These are phyloP conservation scores for Blastobotrys ciferrii DNA, from an alignment of 1,139 yeast species.

Conservation along the genomic window DNA sequence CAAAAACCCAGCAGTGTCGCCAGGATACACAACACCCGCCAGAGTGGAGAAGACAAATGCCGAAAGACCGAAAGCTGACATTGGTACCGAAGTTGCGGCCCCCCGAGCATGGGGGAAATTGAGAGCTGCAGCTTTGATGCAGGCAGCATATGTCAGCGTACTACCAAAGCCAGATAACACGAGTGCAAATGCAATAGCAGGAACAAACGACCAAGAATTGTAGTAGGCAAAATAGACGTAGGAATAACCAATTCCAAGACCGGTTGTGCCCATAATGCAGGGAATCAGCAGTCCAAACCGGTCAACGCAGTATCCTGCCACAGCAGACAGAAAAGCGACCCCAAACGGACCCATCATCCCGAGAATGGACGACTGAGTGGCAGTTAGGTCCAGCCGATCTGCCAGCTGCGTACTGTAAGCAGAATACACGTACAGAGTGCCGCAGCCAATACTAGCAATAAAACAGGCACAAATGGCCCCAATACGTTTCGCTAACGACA, in stretches of 20 bases:
- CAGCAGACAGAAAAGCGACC: conserved; percentile 54
- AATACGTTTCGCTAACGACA: conserved; percentile 15
- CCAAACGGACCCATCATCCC: conserved; percentile 59
- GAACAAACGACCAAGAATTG: conserved; percentile 23
- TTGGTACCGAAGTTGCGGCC: conserved; percentile 38
- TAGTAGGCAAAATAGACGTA: conserved; percentile 29
- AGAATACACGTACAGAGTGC: conserved; percentile 57
- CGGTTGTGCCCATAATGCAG: conserved; percentile 34
- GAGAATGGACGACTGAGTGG: conserved; percentile 52
- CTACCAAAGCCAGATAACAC: conserved; percentile 35
- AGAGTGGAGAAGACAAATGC: conserved; percentile 37
- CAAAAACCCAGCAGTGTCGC: conserved; percentile 35
- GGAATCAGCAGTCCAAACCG: conserved; percentile 50
- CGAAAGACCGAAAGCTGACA: conserved; percentile 39
- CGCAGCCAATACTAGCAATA: conserved; percentile 50
- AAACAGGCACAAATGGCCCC: conserved; percentile 24
- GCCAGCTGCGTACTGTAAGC: conserved; percentile 65
- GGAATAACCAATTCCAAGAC: conserved; percentile 30
- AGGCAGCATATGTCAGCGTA: conserved; percentile 35
- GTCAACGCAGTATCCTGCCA: conserved; percentile 60
- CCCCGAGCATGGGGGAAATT: conserved; percentile 37
- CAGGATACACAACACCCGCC: conserved; percentile 33
- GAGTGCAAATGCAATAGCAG: conserved; percentile 30
- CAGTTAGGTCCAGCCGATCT: conserved; percentile 47
- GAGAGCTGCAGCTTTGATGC: conserved; percentile 37